Base-by-base conservation (phyloP, 768 basidiomycete species). In the Xanthoconium stramineum region DNA sequence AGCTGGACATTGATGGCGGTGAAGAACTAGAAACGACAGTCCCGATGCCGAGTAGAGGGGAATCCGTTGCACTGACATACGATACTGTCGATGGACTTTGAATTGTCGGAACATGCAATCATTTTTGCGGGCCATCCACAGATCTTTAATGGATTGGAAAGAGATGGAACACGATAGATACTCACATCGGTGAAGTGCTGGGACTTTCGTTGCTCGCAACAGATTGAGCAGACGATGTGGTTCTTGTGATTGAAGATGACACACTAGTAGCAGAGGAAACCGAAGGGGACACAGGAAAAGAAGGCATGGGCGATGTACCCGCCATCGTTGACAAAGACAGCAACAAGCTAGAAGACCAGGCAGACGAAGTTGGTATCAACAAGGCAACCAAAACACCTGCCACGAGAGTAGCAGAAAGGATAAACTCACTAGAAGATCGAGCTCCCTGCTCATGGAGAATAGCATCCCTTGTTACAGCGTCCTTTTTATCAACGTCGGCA, bases 21-120 rank as follows among this genome's bases (percentile, higher is more conserved):
- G 46, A 56, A 42, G 40, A 39, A 53, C 37, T 40, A 32, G 56
- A 51, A 56, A 20, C n/a, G 35, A 39, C 42, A 29, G 38, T 32
- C 28, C 30, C 35, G 3, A 24, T 49, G 32, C 29, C 38, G 35
- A 14, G 29, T 9, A 33, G 30, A 47, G 13, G 32, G 15, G 47
- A 35, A 20, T 35, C 47, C 14, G 47, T 35, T 20, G 19, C 19
- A 13, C 33, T 36, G 33, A 20, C 20, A 47, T 20, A 24, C 33
- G 33, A 20, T 35, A 13, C n/a, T 33, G 45, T 10, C 11, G 32
- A 46, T 30, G 44, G 30, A 7, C 44, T 33, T 61, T 14, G 20
- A 15, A 38, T 52, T 12, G 17, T 30, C 29, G 38, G 9, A 40
- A 33, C 24, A 42, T 42, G n/a, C n/a, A n/a, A n/a, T n/a, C n/a